These are phyloP conservation scores for Pelargonium myrrhifolium DNA, from an alignment of 441 rosid genomes.

Conservation along the genomic window DNA sequence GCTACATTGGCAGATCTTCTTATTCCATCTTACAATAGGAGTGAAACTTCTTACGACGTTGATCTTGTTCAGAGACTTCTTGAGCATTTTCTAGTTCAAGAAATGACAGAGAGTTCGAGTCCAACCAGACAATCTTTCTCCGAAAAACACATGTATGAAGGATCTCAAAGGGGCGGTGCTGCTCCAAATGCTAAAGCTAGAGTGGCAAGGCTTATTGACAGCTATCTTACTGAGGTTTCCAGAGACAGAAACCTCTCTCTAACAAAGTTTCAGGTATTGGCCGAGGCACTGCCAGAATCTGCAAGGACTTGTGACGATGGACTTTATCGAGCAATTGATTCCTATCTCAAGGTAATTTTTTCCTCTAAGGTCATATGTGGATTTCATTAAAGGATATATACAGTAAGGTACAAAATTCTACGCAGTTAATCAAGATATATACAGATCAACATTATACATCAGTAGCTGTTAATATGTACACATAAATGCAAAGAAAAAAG, in stretches of 20 bases:
- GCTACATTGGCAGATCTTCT: conserved; percentile 76
- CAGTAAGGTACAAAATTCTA: too few species aligned
- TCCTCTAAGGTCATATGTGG: not conserved
- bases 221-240: conserved; percentile 87
- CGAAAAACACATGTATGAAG: conserved; percentile 49
- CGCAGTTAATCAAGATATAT: too few species aligned
- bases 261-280: conserved; percentile 85
- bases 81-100: conserved; percentile 94
- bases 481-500: too few species aligned
- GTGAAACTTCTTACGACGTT: conserved; percentile 68
- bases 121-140: conserved; percentile 55
- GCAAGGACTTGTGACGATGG: conserved; percentile 92
- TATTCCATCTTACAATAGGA: conserved; percentile 57
- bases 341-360: conserved; percentile 76
- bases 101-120: conserved; percentile 70
- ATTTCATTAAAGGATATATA: too few species aligned
- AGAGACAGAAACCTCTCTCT: conserved; percentile 71
- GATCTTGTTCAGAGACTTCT: conserved; percentile 85
- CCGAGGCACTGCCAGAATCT: conserved; percentile 87
- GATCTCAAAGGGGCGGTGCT: conserved; percentile 28
- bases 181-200: conserved; percentile 67
- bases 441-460: too few species aligned
- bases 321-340: conserved; percentile 83
- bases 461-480: too few species aligned
- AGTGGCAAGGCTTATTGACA: conserved; percentile 88